These are phyloP conservation scores for Colletotrichum eremochloae DNA, from an alignment of 2,329 filamentous ascomycete genomes.

Conservation along the genomic window DNA sequence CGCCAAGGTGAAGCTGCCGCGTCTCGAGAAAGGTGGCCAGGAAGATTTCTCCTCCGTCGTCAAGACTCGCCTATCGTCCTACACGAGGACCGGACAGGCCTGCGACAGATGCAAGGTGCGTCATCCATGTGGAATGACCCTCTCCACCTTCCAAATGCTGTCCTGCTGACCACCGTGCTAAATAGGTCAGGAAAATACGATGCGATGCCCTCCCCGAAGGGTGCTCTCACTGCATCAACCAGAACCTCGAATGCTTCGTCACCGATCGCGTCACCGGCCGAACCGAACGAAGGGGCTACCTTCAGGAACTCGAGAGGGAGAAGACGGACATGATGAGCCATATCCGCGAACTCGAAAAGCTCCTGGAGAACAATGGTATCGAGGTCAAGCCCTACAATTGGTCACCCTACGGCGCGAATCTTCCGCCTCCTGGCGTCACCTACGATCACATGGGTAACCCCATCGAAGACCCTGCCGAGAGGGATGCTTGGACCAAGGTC, in stretches of 20 bases:
- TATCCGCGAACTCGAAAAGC: slow-evolving; percentile 76
- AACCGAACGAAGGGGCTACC: slow-evolving; percentile 82
- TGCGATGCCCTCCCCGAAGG: slow-evolving; percentile 86
- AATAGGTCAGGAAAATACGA: slow-evolving; percentile 84
- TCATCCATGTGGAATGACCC: slow-evolving; percentile 45
- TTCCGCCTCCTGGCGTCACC: slow-evolving; percentile 45
- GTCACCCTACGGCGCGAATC: slow-evolving; percentile 38
- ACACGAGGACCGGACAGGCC: slow-evolving; percentile 81
- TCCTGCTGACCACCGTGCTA: not conserved
- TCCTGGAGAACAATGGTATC: slow-evolving; percentile 71
- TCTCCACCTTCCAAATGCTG: not conserved
- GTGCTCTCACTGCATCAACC: slow-evolving; percentile 84
- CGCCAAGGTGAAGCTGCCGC: slow-evolving; percentile 62
- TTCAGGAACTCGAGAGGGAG: slow-evolving; percentile 81
- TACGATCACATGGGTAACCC: slow-evolving; percentile 47
- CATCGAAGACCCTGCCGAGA: slow-evolving; percentile 43
- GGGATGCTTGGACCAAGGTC: slow-evolving; percentile 51
- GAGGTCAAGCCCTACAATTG: slow-evolving; percentile 67
- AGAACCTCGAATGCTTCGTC: slow-evolving; percentile 83
- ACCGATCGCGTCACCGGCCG: slow-evolving; percentile 89
- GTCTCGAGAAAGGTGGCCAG: slow-evolving; percentile 58
- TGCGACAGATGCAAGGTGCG: slow-evolving; percentile 89
- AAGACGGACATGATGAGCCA: slow-evolving; percentile 75
- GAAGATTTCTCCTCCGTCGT: slow-evolving; percentile 69
- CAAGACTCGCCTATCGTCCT: slow-evolving; percentile 67